phyloP scores from a whole-genome alignment of 345 rosid species.

The Populus ilicifolia region DNA sequence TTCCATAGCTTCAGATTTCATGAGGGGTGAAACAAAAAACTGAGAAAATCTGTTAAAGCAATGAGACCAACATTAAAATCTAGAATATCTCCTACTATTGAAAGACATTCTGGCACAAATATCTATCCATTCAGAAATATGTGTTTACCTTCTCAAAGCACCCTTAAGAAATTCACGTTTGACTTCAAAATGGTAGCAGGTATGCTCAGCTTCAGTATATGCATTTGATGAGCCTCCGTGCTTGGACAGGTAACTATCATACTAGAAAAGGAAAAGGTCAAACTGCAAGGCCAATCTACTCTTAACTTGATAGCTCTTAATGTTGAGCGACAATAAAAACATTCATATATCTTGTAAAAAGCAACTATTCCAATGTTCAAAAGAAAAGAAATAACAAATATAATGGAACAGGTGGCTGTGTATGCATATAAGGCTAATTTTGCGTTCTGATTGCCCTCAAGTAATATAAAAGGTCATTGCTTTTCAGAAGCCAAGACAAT shows the following conservation, averaged over 20 bases:
- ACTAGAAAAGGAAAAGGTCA: constrained; percentile 68
- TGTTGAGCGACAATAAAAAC: neutral
- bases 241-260: constrained; percentile 96
- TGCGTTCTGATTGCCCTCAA: neutral
- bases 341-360: neutral
- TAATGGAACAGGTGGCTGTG: neutral
- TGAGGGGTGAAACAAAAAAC: constrained; percentile 94
- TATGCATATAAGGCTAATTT: neutral
- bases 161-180: constrained; percentile 80
- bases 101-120: neutral
- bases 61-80: constrained; percentile 19
- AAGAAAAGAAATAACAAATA: neutral
- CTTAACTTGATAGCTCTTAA: neutral
- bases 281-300: constrained; percentile 16
- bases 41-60: constrained; percentile 77
- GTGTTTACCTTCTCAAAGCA: constrained; percentile 74
- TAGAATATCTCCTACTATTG: constrained; percentile 1
- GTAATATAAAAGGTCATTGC: neutral
- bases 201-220: constrained; percentile 87
- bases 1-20: constrained; percentile 92
- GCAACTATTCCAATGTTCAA: neutral
- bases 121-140: constrained; percentile 1
- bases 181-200: constrained; percentile 97
- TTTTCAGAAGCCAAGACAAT: neutral
- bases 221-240: constrained; percentile 99